These are phyloP conservation scores for Verticillium albo-atrum DNA, from an alignment of 2,329 filamentous ascomycete species.

Conservation along the genomic window DNA sequence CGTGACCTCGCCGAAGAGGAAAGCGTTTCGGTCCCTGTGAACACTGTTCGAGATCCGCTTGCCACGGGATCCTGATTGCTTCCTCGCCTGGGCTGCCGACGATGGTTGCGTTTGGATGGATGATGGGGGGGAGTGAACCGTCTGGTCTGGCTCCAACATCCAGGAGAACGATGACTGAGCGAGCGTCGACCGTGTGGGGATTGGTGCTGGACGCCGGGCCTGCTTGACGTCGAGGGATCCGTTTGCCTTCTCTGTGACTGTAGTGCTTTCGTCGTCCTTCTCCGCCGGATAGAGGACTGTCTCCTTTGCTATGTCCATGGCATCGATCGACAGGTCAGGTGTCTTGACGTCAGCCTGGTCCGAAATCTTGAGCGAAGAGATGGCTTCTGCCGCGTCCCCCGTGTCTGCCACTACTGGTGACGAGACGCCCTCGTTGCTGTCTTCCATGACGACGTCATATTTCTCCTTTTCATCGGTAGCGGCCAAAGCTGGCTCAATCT, in stretches of 20 bases:
- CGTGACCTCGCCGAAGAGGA: conserved; percentile 53
- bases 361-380: conserved; percentile 2
- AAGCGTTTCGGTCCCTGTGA: conserved; percentile 52
- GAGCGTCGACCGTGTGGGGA: conserved; percentile 60
- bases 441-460: conserved; percentile 3
- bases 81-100: not conserved
- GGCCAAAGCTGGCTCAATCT: conserved; percentile 6
- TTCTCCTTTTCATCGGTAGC: conserved; percentile 2
- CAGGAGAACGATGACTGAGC: conserved; percentile 74
- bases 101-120: not conserved
- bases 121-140: conserved; percentile 18
- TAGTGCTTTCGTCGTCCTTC: not conserved
- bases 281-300: not conserved
- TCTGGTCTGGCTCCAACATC: conserved; percentile 63
- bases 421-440: not conserved
- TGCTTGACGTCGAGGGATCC: not conserved
- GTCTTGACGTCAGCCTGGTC: not conserved
- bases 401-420: not conserved
- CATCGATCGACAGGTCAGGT: not conserved
- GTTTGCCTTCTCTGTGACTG: not conserved
- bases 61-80: conserved; percentile 17
- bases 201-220: conserved; percentile 27
- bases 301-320: conserved; percentile 8
- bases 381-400: conserved; percentile 3
- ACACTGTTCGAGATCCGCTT: conserved; percentile 38